Base-by-base conservation (phyloP, 108 stramenopile genomes). In the Cyclostephanos tholiformis region DNA sequence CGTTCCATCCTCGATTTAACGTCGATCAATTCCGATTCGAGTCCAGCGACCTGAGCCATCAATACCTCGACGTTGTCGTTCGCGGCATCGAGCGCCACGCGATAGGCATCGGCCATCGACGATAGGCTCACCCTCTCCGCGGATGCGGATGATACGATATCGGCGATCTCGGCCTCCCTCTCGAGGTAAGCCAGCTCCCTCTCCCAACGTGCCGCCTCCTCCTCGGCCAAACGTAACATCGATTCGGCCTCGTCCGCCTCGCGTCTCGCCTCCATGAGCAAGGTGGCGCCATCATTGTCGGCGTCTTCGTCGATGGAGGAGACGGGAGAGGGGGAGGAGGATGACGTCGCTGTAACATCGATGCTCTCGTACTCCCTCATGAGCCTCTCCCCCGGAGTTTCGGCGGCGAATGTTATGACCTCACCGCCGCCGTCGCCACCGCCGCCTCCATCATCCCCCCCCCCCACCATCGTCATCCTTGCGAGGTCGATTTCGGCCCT, bases 51-150 rank as follows among this genome's bases (percentile, higher is more conserved):
- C 41, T 81, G 72, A 23, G 50, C 25, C 7, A 64, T 55, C 16
- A 81, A 57, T 20, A 69, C 22, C 49, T 69, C 50, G 19, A 74
- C 80, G 58, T 81, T 74, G 46, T 81, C 80, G 38, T 70, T 81
- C n/a, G 69, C 73, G 0, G 73, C 80, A 38, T 81, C 73, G 8
- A 81, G 63, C 0, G 80, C 72, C 7, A 57, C 69, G 50, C 74
- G 79, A 23, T 74, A 80, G 0, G 79, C 72, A 2, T 67, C 58
- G 22, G 67, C 79, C 67, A 80, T 74, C 61, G 72, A 63, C 0
- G 67, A 44, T 6, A 73, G 50, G 70, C 43, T 72, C 61, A 26
- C 67, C 71, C 22, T 60, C 65, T 13, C 20, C 19, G 10, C 35
- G 41, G 10, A 4, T 4, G 32, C 32, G 10, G 25, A 22, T 27